phyloP scores from a whole-genome alignment of 2,329 filamentous ascomycete species.

The Fusarium goolgardi region DNA sequence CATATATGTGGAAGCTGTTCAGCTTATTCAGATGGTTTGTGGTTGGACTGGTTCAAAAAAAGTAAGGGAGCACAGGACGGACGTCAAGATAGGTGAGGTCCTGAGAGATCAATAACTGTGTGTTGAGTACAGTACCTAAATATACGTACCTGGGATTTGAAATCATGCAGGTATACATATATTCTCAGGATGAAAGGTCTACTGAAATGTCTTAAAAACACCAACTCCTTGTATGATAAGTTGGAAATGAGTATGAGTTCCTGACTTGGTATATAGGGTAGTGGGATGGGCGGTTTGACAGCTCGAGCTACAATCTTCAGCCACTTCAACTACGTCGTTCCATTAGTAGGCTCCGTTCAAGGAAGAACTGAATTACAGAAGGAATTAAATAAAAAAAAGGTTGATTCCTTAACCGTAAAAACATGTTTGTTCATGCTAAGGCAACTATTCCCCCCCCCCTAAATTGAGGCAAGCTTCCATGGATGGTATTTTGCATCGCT shows the following conservation, averaged over 20 bases:
- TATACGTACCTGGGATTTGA: too few species aligned
- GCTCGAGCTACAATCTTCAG: constrained; percentile 4
- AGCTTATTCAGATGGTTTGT: too few species aligned
- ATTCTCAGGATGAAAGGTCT: neutral
- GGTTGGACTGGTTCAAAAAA: too few species aligned
- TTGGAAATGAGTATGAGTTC: neutral
- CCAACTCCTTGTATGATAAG: neutral
- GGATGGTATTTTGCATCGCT: neutral
- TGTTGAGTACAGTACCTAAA: too few species aligned
- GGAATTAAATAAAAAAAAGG: neutral
- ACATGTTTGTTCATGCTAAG: too few species aligned
- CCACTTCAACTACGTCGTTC: neutral
- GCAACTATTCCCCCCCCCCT: neutral
- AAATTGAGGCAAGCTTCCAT: neutral
- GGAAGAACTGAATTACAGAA: neutral
- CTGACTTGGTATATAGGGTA: neutral
- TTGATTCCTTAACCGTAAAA: neutral
- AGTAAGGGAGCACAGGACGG: too few species aligned
- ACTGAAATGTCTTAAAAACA: neutral
- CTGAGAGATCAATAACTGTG: too few species aligned
- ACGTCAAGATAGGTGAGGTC: too few species aligned
- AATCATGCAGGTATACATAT: neutral
- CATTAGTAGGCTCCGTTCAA: neutral
- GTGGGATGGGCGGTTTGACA: neutral
- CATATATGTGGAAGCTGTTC: too few species aligned